Percentiles rank a stretch among this genome's conserved stretches.
Conservation (phyloP, 2,329 filamentous ascomycete species). For the Cladophialophora chaetospira region DNA sequence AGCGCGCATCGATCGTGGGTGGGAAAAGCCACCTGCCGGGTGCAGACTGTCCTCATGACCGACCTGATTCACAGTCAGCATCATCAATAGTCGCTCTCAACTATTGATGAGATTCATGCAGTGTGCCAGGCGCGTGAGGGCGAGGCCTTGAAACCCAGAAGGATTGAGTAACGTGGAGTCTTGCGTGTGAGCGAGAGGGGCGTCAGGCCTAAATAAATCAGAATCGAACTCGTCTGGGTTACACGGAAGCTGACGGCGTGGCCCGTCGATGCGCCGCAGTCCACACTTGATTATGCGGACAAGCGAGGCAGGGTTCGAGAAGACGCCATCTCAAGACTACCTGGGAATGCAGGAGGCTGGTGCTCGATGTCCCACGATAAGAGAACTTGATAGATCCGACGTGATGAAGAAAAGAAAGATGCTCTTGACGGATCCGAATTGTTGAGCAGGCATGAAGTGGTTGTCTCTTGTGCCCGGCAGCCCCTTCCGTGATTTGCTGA, state of each 20-base stretch:
- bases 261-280: neutral
- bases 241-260: slow-evolving; percentile 14
- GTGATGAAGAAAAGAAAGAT: no score
- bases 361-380: neutral
- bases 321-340: neutral
- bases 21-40: neutral
- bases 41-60: slow-evolving; percentile 13
- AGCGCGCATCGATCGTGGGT: neutral
- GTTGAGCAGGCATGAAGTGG: no score
- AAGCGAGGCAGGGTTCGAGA: neutral
- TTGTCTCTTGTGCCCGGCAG: no score
- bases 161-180: neutral
- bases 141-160: neutral
- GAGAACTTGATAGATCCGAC: no score
- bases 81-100: neutral
- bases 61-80: slow-evolving; percentile 5
- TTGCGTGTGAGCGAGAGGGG: no score
- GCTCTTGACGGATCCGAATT: no score
- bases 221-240: neutral
- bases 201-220: slow-evolving; percentile 6
- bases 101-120: neutral
- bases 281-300: neutral
- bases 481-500: no score
- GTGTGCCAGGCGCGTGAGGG: neutral
- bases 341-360: neutral